phyloP scores from a whole-genome alignment of 371 early-diverging fungal species.

The Entomophthora muscae region DNA sequence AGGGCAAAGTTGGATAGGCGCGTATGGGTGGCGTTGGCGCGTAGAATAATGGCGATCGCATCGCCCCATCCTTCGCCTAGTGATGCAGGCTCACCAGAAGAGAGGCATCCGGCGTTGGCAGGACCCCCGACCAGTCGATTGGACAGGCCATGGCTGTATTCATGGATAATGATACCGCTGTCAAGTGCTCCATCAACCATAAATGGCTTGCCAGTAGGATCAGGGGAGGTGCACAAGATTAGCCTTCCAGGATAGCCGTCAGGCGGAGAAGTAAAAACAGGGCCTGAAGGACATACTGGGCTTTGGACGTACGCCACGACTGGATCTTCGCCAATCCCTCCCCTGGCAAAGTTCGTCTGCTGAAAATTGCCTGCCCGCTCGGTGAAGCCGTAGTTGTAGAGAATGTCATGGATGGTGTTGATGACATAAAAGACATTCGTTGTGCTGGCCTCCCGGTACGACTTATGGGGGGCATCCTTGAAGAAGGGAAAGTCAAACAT shows the following conservation, averaged over 20 bases:
- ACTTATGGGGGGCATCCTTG: constrained; percentile 34
- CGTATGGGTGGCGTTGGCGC: constrained; percentile 33
- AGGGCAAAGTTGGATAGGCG: constrained; percentile 46
- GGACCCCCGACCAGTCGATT: constrained; percentile 38
- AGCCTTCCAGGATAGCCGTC: constrained; percentile 29
- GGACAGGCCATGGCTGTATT: constrained; percentile 30
- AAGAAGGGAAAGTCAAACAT: constrained; percentile 54
- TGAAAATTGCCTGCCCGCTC: constrained; percentile 35
- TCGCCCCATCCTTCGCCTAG: constrained; percentile 83
- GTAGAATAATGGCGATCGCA: constrained; percentile 65
- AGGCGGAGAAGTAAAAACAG: constrained; percentile 17
- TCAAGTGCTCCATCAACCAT: constrained; percentile 19
- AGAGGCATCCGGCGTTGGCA: constrained; percentile 16
- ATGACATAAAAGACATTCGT: constrained; percentile 16
- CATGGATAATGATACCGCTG: constrained; percentile 20
- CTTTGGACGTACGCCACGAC: constrained; percentile 90
- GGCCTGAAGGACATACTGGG: constrained; percentile 28
- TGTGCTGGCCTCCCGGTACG: constrained; percentile 72
- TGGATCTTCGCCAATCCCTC: constrained; percentile 57
- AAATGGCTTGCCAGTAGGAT: constrained; percentile 16
- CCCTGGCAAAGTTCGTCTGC: constrained; percentile 61
- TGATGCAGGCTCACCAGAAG: constrained; percentile 14
- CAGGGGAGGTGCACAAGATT: no score
- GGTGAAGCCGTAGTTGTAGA: constrained; percentile 14
- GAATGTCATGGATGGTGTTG: constrained; percentile 14